Percentiles rank a stretch among this genome's conserved stretches.
These are phyloP conservation scores for Eucommia ulmoides DNA, from an alignment of 257 asterid species.

Conservation along the genomic window DNA sequence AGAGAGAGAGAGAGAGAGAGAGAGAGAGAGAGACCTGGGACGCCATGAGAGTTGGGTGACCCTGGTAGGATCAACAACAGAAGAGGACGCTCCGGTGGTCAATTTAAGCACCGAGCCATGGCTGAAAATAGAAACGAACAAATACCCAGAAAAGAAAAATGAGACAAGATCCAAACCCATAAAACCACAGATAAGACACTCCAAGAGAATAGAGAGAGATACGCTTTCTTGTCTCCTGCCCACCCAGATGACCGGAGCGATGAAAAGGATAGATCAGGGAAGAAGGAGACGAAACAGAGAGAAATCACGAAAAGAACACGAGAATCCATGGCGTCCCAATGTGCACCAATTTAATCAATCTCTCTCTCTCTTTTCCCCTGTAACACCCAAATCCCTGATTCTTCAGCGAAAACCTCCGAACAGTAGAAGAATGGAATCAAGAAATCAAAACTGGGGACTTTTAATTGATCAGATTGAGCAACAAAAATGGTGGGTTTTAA, in stretches of 20 bases:
- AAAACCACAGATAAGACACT: background rate
- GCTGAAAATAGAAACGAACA: constrained; percentile 17
- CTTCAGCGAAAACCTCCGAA: background rate
- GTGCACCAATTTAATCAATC: no score
- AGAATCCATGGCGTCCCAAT: constrained; percentile 26
- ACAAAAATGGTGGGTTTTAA: background rate
- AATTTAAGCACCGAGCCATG: constrained; percentile 32
- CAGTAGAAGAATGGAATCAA: no score
- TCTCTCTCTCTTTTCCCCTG: background rate
- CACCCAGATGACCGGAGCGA: constrained; percentile 34
- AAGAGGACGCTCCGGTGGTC: constrained; percentile 28
- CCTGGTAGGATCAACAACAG: constrained; percentile 62
- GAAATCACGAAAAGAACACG: constrained; percentile 25
- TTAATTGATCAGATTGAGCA: background rate
- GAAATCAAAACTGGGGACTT: no score
- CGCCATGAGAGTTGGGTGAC: constrained; percentile 79
- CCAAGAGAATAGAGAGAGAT: background rate
- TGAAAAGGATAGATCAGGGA: constrained; percentile 14
- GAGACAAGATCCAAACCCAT: constrained; percentile 23
- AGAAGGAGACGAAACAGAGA: constrained; percentile 18
- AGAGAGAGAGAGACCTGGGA: constrained; percentile 39
- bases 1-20: background rate
- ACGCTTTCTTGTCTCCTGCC: constrained; percentile 15
- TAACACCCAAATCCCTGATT: background rate
- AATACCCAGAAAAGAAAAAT: background rate